phyloP scores from a whole-genome alignment of 2,329 filamentous ascomycete species.

The Ophiosphaerella korrae region DNA sequence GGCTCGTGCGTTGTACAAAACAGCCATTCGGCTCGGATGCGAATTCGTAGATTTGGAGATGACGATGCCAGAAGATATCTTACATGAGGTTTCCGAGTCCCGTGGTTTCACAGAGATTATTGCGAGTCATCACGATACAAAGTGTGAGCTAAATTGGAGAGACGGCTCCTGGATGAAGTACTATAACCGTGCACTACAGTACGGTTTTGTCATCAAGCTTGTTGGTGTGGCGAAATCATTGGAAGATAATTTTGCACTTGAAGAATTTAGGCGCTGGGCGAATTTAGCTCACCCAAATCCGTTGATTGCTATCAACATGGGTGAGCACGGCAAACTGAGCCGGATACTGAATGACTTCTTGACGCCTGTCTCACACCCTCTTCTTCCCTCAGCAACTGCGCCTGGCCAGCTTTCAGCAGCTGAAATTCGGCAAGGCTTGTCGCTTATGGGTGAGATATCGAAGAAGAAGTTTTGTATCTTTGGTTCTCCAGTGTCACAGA shows the following conservation, averaged over 20 bases:
- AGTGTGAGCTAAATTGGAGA: constrained; percentile 79
- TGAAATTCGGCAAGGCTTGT: constrained; percentile 81
- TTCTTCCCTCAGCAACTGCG: constrained; percentile 88
- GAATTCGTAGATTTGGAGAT: constrained; percentile 96
- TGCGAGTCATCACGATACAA: constrained; percentile 91
- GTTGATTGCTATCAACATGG: constrained; percentile 96
- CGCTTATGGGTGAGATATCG: constrained; percentile 78
- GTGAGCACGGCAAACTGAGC: constrained; percentile 81
- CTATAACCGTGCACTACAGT: constrained; percentile 88
- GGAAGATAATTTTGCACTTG: constrained; percentile 85
- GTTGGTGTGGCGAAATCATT: constrained; percentile 77
- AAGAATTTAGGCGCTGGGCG: constrained; percentile 80
- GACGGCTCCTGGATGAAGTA: constrained; percentile 90
- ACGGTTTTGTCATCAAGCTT: constrained; percentile 93
- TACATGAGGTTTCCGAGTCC: constrained; percentile 69
- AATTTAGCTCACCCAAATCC: constrained; percentile 75
- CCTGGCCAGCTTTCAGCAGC: constrained; percentile 90
- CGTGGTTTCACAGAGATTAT: constrained; percentile 83
- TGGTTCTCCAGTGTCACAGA: constrained; percentile 80
- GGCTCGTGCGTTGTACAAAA: constrained; percentile 74
- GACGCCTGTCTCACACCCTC: constrained; percentile 90
- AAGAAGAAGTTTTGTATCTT: constrained; percentile 83
- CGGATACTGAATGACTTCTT: constrained; percentile 90
- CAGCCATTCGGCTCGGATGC: constrained; percentile 80
- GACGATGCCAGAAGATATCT: constrained; percentile 76